Evolutionary conservation across 169 alveolate genomes (phyloP), one percentile per base, ranked within the genome.

Genomic region (Toxoplasma gondii): DNA sequence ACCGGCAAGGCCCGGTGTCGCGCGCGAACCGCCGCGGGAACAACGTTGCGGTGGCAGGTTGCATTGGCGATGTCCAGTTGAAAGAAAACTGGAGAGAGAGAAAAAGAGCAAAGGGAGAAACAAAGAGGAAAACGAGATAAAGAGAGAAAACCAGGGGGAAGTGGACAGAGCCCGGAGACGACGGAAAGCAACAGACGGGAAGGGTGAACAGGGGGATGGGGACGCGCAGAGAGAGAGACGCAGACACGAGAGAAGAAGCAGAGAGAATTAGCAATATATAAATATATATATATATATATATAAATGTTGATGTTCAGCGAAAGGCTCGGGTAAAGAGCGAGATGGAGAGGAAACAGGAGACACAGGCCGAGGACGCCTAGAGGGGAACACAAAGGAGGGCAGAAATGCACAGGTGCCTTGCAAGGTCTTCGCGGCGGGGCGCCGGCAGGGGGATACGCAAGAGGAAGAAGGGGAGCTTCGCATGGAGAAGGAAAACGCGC

Each of bases 61-160:
- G 94, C 94, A 10, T 88, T 88, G 19, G 94, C 94, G 44, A 91
- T 81, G 69, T 91, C 94, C 53, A 91, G 69, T 34, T 91, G 94
- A 49, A 91, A 91, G 45, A 91, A 91, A 53, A 91, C 94, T 91
- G 78, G 39, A 74, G 43, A 16, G 27, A 74, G 84, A n/a, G 24
- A 74, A 12, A 12, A 22, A 16, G 12, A 74, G 44, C 31, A n/a
- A 1, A 22, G 84, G n/a, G n/a, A 17, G 27, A 36, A n/a, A 12
- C 44, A 17, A 74, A 36, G 45, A 22, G 84, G 39, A 74, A 44
- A 49, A 49, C 4, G 58, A 49, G 58, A 16, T 31, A 12, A 27
- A 22, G n/a, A 16, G n/a, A 1, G 7, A 12, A 17, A 22, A 44
- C 41, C 9, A 44, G 12, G 43, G 9, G 7, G 44, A 74, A 74